Evolutionary conservation across 2,329 filamentous ascomycete species (phyloP).

Genomic region (Bipolaris bicolor): DNA sequence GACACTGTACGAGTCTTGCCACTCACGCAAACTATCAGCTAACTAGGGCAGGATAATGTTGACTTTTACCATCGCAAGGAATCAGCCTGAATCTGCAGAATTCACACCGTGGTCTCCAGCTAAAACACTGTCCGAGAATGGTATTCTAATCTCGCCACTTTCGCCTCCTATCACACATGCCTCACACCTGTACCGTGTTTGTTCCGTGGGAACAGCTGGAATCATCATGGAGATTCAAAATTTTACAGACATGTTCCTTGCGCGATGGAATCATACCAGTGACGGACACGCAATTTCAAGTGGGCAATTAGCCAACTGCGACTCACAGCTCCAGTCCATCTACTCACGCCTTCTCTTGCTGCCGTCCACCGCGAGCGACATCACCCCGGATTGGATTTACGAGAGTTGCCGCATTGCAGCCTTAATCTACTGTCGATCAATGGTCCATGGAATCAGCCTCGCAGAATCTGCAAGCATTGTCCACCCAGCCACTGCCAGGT

Average conservation of each 20-base stretch:
- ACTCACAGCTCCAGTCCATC: slow-evolving; percentile 34
- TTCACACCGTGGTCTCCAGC: slow-evolving; percentile 19
- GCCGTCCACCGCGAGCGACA: slow-evolving; percentile 20
- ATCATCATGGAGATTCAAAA: slow-evolving; percentile 38
- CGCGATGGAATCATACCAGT: slow-evolving; percentile 24
- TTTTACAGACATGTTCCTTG: slow-evolving; percentile 30
- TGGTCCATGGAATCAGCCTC: slow-evolving; percentile 36
- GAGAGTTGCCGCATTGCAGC: slow-evolving; percentile 42
- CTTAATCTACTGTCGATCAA: slow-evolving; percentile 39
- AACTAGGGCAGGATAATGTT: slow-evolving; percentile 28
- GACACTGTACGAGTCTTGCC: slow-evolving; percentile 33
- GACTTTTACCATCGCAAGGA: slow-evolving; percentile 32
- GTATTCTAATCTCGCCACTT: slow-evolving; percentile 32
- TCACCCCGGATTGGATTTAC: slow-evolving; percentile 38
- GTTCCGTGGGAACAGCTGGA: slow-evolving; percentile 29
- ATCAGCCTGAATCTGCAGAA: slow-evolving; percentile 24
- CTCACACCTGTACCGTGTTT: slow-evolving; percentile 21
- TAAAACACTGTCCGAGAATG: slow-evolving; percentile 5
- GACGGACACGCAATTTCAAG: slow-evolving; percentile 11
- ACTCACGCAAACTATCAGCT: background rate
- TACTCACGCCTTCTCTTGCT: slow-evolving; percentile 28
- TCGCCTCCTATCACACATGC: slow-evolving; percentile 27
- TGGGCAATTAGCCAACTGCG: slow-evolving; percentile 24
- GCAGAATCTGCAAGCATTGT: slow-evolving; percentile 29
- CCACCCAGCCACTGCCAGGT: slow-evolving; percentile 18